Evolutionary conservation across 345 rosid species (phyloP).

Genomic region (Hibiscus tridactylites): DNA sequence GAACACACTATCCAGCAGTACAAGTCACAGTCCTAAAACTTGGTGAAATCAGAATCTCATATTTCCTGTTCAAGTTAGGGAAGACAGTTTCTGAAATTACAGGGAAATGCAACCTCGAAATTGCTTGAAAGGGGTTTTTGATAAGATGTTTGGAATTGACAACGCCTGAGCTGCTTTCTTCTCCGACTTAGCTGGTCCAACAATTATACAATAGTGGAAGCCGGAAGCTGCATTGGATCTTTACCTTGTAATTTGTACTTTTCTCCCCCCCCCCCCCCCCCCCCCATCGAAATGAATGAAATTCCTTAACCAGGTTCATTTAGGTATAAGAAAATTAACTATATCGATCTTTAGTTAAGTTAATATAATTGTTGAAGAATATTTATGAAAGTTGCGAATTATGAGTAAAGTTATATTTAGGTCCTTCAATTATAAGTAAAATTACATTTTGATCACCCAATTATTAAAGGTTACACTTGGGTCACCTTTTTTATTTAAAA

Average conservation of each 20-base stretch:
- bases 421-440: no score
- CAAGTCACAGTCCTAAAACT: no score
- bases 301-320: background rate
- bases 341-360: no score
- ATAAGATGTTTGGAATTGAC: background rate
- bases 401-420: no score
- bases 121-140: background rate
- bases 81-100: background rate
- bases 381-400: no score
- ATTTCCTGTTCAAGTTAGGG: background rate
- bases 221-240: background rate
- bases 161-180: background rate
- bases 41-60: no score
- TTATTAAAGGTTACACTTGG: no score
- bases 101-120: background rate
- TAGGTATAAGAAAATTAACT: background rate
- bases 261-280: no score
- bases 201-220: background rate
- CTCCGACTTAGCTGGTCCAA: background rate
- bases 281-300: background rate
- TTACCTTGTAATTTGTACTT: background rate
- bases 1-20: no score
- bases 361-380: no score
- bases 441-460: no score
- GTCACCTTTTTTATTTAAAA: no score